phyloP scores from a whole-genome alignment of 1,284 basidiomycete species.

The Ustilago nuda region DNA sequence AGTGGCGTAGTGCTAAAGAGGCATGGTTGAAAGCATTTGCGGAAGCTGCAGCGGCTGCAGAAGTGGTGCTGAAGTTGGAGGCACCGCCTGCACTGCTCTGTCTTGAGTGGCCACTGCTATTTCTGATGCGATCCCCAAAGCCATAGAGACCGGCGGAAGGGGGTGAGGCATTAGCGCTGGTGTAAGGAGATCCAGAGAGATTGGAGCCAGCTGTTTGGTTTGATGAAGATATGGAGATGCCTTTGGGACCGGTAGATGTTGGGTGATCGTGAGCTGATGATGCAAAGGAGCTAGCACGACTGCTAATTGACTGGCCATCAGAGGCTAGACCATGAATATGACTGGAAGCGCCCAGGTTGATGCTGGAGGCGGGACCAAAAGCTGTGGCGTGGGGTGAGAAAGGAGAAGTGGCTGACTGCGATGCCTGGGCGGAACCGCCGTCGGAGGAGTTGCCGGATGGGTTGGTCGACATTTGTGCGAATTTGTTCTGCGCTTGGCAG shows the following conservation, averaged over 20 bases:
- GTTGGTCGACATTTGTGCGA: slow-evolving; percentile 20
- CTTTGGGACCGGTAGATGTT: slow-evolving; percentile 7
- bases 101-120: slow-evolving; percentile 27
- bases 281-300: slow-evolving; percentile 35
- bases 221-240: slow-evolving; percentile 1
- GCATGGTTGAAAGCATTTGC: slow-evolving; percentile 3
- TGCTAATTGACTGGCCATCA: slow-evolving; percentile 28
- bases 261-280: slow-evolving; percentile 30
- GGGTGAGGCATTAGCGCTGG: slow-evolving; percentile 3
- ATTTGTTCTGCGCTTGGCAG: background rate
- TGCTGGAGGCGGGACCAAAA: slow-evolving; percentile 14
- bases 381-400: slow-evolving; percentile 34
- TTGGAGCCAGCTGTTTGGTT: background rate
- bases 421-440: slow-evolving; percentile 11
- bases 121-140: slow-evolving; percentile 26
- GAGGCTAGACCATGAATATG: slow-evolving; percentile 16
- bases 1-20: slow-evolving; percentile 5
- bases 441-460: slow-evolving; percentile 17
- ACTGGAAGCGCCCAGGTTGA: slow-evolving; percentile 7
- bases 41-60: background rate
- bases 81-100: slow-evolving; percentile 32
- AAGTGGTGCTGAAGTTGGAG: slow-evolving; percentile 21
- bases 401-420: slow-evolving; percentile 17
- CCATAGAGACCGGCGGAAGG: slow-evolving; percentile 7
- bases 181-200: slow-evolving; percentile 4